Evolutionary conservation across 371 early-diverging fungal genomes (phyloP).

Genomic region (Coemansia sp.): DNA sequence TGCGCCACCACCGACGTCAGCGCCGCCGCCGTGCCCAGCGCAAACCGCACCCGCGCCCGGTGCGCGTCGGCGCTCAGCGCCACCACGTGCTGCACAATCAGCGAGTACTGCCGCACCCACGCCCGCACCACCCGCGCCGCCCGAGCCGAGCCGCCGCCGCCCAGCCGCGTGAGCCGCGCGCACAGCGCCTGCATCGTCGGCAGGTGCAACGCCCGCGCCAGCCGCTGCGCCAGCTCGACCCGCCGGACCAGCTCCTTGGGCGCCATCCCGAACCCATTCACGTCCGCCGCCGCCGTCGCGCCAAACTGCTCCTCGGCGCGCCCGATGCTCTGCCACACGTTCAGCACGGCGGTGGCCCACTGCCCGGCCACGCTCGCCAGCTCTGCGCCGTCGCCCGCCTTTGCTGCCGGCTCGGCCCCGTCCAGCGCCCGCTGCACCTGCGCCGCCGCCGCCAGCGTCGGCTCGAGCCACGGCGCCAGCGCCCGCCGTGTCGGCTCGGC

Average conservation of each 20-base stretch:
- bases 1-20: slow-evolving; percentile 34
- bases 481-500: not conserved
- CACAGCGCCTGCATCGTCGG: slow-evolving; percentile 23
- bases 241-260: slow-evolving; percentile 38
- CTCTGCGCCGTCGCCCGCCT: not conserved
- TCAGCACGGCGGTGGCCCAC: slow-evolving; percentile 42
- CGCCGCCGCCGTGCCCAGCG: slow-evolving; percentile 19
- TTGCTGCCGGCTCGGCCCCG: not conserved
- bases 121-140: slow-evolving; percentile 23
- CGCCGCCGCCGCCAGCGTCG: not conserved
- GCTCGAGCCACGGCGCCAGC: slow-evolving; percentile 21
- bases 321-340: slow-evolving; percentile 36
- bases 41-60: slow-evolving; percentile 28
- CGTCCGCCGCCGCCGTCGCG: not conserved
- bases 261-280: slow-evolving; percentile 30
- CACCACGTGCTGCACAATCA: slow-evolving; percentile 32
- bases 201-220: slow-evolving; percentile 25
- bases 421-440: not conserved
- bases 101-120: slow-evolving; percentile 35
- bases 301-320: slow-evolving; percentile 25
- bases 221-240: slow-evolving; percentile 19
- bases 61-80: slow-evolving; percentile 21
- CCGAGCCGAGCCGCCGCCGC: not conserved
- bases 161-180: slow-evolving; percentile 12
- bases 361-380: slow-evolving; percentile 26